These are phyloP conservation scores for Pulveroboletus ravenelii DNA, from an alignment of 768 basidiomycete species.

Conservation along the genomic window DNA sequence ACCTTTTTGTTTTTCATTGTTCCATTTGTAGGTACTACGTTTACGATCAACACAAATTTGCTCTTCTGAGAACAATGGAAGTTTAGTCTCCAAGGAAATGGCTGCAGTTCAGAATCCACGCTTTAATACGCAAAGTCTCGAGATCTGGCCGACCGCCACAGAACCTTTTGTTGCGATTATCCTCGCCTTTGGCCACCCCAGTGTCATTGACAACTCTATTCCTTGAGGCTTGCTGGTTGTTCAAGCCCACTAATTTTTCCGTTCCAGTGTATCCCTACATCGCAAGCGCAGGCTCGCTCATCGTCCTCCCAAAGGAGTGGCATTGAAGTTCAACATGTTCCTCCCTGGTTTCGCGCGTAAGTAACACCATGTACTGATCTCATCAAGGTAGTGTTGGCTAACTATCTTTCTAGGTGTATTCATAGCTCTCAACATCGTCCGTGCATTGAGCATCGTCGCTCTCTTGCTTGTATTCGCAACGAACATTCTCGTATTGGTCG, in stretches of 20 bases:
- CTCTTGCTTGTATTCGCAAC: conserved; percentile 78
- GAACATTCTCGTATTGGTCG: conserved; percentile 68
- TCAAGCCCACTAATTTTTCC: conserved; percentile 12
- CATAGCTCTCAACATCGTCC: conserved; percentile 72
- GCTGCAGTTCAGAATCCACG: neutral
- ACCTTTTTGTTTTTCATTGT: conserved; percentile 20
- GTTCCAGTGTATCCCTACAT: conserved; percentile 3
- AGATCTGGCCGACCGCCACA: neutral
- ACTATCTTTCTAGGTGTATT: conserved; percentile 42
- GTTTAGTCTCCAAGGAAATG: conserved; percentile 24
- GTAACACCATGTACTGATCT: neutral
- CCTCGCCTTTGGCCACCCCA: neutral
- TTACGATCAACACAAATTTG: conserved; percentile 1
- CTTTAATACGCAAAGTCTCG: conserved; percentile 2
- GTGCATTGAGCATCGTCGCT: conserved; percentile 69
- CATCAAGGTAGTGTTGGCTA: neutral
- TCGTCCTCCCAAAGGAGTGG: neutral
- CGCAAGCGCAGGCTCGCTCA: conserved; percentile 22
- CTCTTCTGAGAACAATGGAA: conserved; percentile 24
- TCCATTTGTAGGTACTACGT: conserved; percentile 13
- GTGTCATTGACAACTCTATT: neutral
- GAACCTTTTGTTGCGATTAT: neutral
- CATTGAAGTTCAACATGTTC: conserved; percentile 12
- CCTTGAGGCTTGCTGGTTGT: conserved; percentile 24
- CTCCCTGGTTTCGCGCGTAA: conserved; percentile 30